Evolutionary conservation across 2,329 filamentous ascomycete species (phyloP).

Genomic region (Neonectria magnoliae): DNA sequence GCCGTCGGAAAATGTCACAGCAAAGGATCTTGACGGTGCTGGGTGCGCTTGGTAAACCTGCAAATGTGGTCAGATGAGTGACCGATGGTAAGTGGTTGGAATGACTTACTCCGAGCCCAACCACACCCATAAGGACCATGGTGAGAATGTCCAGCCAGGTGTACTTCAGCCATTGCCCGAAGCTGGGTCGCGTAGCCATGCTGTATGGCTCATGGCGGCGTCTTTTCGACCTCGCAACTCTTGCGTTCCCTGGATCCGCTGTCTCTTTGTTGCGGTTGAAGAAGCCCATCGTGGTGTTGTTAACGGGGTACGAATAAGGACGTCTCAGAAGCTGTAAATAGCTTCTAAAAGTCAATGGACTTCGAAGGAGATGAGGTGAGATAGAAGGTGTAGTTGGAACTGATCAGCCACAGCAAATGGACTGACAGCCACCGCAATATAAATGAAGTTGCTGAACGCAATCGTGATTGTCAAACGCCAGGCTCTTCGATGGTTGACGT

Average conservation of each 20-base stretch:
- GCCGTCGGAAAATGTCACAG: conserved; percentile 72
- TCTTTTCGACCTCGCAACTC: not conserved
- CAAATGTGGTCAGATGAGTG: not conserved
- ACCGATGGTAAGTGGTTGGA: not conserved
- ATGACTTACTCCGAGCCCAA: conserved; percentile 71
- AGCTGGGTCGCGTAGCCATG: conserved; percentile 65
- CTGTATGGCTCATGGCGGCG: conserved; percentile 44
- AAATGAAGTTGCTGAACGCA: not conserved
- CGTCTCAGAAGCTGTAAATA: not conserved
- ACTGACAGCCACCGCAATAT: not conserved
- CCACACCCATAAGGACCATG: conserved; percentile 71
- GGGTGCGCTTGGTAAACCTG: conserved; percentile 72
- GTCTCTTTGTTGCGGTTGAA: not conserved
- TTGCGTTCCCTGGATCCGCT: not conserved
- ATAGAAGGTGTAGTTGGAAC: not conserved
- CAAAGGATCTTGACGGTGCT: conserved; percentile 74
- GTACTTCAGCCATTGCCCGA: conserved; percentile 75
- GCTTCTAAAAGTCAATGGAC: not conserved
- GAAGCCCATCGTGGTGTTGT: conserved; percentile 1
- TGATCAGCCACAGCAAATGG: not conserved
- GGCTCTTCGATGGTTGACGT: conserved; percentile 6
- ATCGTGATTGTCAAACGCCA: not conserved
- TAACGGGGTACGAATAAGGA: too few species aligned
- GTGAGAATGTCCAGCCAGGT: conserved; percentile 75
- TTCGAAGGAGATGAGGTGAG: not conserved